Conservation (phyloP, 805 yeast species). For the Saturnispora serradocipensis region DNA sequence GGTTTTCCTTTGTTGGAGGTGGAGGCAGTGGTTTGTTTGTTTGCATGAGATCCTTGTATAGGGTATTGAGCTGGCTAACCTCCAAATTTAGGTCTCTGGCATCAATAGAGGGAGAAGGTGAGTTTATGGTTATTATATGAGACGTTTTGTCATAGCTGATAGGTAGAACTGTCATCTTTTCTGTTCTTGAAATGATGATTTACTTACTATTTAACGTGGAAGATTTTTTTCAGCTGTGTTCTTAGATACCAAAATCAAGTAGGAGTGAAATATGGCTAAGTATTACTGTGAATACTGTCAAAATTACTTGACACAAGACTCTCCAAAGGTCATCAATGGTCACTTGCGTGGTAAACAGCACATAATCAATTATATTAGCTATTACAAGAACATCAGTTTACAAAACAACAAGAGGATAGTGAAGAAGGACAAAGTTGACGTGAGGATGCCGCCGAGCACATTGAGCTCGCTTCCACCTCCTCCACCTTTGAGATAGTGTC, state of each 20-base stretch:
- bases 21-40: slow-evolving; percentile 43
- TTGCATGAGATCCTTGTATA: slow-evolving; percentile 35
- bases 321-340: slow-evolving; percentile 74
- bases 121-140: slow-evolving; percentile 12
- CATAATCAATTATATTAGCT: slow-evolving; percentile 28
- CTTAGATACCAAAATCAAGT: background rate
- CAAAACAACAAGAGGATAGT: background rate
- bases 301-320: slow-evolving; percentile 77
- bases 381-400: background rate
- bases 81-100: slow-evolving; percentile 22
- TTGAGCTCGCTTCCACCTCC: background rate
- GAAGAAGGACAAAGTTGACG: background rate
- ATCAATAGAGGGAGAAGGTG: background rate
- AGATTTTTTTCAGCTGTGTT: background rate
- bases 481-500: background rate
- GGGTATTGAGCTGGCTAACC: slow-evolving; percentile 27
- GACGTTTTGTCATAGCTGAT: slow-evolving; percentile 21
- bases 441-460: background rate
- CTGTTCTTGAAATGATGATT: background rate
- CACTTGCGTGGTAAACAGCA: slow-evolving; percentile 76
- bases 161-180: slow-evolving; percentile 17
- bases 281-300: slow-evolving; percentile 82
- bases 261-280: slow-evolving; percentile 40
- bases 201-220: background rate
- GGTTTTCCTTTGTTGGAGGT: slow-evolving; percentile 42